A percentile compares a stretch with the other conserved stretches of the same genome.
Conservation (phyloP, 2,329 filamentous ascomycete species). For the Tolypocladium ophioglossoides region DNA sequence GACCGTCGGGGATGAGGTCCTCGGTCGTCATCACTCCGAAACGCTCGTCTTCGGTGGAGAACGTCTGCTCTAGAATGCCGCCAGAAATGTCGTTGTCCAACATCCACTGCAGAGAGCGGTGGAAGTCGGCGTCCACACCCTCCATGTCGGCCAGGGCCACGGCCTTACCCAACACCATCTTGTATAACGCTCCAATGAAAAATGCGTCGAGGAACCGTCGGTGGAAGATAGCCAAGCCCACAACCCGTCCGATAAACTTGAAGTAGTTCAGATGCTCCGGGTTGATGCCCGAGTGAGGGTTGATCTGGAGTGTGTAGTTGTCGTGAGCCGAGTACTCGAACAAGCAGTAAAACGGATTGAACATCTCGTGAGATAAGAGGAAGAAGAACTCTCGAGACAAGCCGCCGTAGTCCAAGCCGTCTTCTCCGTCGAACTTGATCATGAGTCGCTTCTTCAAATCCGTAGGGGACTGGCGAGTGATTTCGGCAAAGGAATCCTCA, state of each 20-base stretch:
- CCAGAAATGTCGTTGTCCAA: constrained; percentile 93
- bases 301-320: constrained; percentile 99
- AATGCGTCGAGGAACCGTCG: constrained; percentile 95
- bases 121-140: constrained; percentile 95
- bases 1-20: constrained; percentile 81
- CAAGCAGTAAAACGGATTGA: constrained; percentile 98
- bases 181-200: constrained; percentile 98
- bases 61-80: constrained; percentile 88
- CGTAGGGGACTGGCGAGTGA: constrained; percentile 89
- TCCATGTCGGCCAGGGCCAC: constrained; percentile 94
- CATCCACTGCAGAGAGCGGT: constrained; percentile 94
- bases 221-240: constrained; percentile 96
- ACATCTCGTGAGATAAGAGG: constrained; percentile 98
- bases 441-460: constrained; percentile 97
- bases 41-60: constrained; percentile 93
- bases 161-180: constrained; percentile 95
- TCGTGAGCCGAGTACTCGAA: constrained; percentile 99
- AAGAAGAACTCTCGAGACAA: constrained; percentile 99
- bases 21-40: constrained; percentile 93
- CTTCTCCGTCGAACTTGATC: constrained; percentile 99
- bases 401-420: constrained; percentile 95
- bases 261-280: constrained; percentile 99
- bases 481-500: constrained; percentile 97
- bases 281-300: constrained; percentile 98
- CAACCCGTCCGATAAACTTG: constrained; percentile 97